Evolutionary conservation across 192 early-diverging fungal genomes (phyloP), one percentile per base, ranked within the genome.

Genomic region (Pecoramyces ruminantium): DNA sequence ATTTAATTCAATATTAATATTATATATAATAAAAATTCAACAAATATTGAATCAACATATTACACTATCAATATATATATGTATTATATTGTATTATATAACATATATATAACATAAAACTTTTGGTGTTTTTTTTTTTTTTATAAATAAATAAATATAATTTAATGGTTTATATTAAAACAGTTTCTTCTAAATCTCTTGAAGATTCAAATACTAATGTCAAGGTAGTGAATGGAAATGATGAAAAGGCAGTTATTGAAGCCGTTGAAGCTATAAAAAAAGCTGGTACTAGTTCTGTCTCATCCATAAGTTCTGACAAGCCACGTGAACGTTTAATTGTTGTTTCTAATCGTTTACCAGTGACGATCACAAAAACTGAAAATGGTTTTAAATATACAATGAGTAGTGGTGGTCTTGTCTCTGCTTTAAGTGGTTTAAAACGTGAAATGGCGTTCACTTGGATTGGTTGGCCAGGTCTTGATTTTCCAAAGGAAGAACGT

Each of bases 391-490:
- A 88, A 77, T 95, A 92, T 86, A 90, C 90, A 82, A 94, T 96
- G 89, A 95, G 93, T 58, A 94, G 95, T 0, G 98, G 98, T 58
- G 98, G 98, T 0, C 90, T 99, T 14, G 97, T 99, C 29, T 93
- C 95, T 21, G 98, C 96, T 27, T 86, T 99, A 29, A 93, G 92
- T 25, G 98, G 98, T 4, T 86, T 99, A 67, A 96, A 96, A 85
- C 94, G 94, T 81, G 91, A 95, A 84, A 98, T 96, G 95, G 87
- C 89, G 78, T 99, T 98, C 86, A 96, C 93, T 0, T 99, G 98
- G 98, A 96, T 98, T 83, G 98, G 98, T 15, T 99, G 98, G 98
- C 96, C 97, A 25, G 94, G 97, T 79, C 82, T 96, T 80, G 92
- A 96, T 80, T 88, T 97, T 77, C 91, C 95, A 13, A 84, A 84